phyloP scores from a whole-genome alignment of 2,329 filamentous ascomycete genomes.

The Periconia sp. region DNA sequence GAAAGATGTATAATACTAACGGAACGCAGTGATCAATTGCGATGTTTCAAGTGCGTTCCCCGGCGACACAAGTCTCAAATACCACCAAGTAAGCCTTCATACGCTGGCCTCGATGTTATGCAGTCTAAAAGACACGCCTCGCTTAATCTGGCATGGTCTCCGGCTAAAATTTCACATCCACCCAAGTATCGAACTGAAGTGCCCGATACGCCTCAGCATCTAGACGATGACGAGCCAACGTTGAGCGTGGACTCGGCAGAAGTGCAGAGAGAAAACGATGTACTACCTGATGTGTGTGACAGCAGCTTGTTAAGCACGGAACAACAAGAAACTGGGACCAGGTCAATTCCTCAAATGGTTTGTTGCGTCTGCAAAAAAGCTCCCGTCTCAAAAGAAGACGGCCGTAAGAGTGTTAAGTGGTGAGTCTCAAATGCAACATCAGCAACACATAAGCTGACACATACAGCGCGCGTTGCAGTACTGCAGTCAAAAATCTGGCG shows the following conservation, averaged over 20 bases:
- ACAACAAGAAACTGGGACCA: neutral
- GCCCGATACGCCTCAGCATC: slow-evolving; percentile 19
- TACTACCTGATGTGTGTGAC: neutral
- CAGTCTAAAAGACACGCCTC: neutral
- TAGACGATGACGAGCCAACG: neutral
- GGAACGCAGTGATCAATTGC: slow-evolving; percentile 8
- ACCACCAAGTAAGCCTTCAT: neutral
- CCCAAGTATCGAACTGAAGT: slow-evolving; percentile 6
- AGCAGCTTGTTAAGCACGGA: neutral
- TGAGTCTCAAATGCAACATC: slow-evolving; percentile 2
- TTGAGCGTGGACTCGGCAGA: neutral
- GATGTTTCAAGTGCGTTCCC: slow-evolving; percentile 12
- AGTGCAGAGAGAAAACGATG: neutral
- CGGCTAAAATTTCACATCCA: neutral
- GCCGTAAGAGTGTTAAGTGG: slow-evolving; percentile 8
- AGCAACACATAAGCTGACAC: neutral
- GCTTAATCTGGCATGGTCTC: neutral
- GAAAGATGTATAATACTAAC: neutral
- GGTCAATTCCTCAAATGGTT: neutral
- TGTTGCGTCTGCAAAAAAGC: slow-evolving; percentile 17
- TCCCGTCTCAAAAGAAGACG: slow-evolving; percentile 1
- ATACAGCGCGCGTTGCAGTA: slow-evolving; percentile 12
- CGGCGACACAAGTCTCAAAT: neutral
- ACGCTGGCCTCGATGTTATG: neutral
- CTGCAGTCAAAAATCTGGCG: neutral